Conservation (phyloP, 2,329 filamentous ascomycete species). For the Diplodia mutila region DNA sequence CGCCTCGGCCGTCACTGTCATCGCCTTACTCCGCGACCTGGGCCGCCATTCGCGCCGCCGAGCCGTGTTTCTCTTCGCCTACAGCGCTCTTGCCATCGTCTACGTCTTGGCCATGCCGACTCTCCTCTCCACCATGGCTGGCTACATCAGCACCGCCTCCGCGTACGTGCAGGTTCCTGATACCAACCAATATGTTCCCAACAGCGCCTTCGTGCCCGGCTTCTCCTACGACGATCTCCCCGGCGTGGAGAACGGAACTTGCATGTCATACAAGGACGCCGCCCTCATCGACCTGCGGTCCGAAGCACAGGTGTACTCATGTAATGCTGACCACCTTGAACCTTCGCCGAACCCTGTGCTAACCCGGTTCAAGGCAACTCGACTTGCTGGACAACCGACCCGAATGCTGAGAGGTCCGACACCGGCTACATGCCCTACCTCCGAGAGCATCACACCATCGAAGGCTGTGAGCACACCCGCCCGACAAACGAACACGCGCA, state of each 20-base stretch:
- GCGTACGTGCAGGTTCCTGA: neutral
- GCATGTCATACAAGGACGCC: neutral
- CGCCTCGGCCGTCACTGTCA: slow-evolving; percentile 31
- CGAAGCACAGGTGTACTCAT: neutral
- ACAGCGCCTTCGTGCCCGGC: neutral
- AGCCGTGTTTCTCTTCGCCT: slow-evolving; percentile 36
- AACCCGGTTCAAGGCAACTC: neutral
- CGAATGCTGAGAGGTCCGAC: no score
- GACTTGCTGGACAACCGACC: neutral
- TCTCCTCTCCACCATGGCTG: slow-evolving; percentile 42
- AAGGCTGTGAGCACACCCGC: neutral
- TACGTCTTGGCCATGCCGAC: slow-evolving; percentile 40
- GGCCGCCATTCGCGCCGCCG: slow-evolving; percentile 31
- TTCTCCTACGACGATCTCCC: neutral
- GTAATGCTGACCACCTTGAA: neutral
- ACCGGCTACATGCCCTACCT: neutral
- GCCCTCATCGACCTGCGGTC: neutral
- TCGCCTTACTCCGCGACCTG: slow-evolving; percentile 36
- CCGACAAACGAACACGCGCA: neutral
- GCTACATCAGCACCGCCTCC: slow-evolving; percentile 37
- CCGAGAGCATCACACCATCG: neutral
- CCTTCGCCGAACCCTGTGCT: neutral
- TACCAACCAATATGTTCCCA: neutral
- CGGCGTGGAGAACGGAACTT: neutral
- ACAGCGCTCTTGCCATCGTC: slow-evolving; percentile 37